These are phyloP conservation scores for Quercus tomentella DNA, from an alignment of 331 rosid genomes.

Conservation along the genomic window DNA sequence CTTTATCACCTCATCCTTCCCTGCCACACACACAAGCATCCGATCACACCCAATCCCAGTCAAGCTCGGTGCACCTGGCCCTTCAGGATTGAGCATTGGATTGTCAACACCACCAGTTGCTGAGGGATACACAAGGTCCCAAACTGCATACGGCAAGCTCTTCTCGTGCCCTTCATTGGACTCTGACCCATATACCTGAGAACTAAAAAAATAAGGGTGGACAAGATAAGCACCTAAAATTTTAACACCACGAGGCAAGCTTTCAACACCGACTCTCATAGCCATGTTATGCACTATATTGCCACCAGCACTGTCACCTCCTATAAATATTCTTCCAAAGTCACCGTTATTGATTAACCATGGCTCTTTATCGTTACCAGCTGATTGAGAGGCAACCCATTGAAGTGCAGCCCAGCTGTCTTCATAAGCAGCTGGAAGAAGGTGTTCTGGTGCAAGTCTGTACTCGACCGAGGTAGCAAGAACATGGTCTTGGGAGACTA, in stretches of 20 bases:
- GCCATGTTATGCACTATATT: no score
- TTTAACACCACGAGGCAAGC: no score
- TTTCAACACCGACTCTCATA: no score
- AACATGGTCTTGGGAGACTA: conserved; percentile 23
- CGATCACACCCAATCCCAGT: conserved; percentile 19
- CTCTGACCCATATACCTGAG: conserved; percentile 26
- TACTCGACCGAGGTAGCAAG: conserved; percentile 26
- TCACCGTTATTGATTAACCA: no score
- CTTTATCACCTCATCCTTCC: conserved; percentile 23
- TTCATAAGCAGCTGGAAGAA: no score
- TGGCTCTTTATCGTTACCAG: no score
- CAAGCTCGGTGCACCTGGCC: not conserved
- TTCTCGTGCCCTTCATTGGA: conserved; percentile 5
- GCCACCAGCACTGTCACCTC: no score
- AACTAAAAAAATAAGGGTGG: conserved; percentile 21
- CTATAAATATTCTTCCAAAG: no score
- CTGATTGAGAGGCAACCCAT: no score
- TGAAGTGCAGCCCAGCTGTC: conserved; percentile 21
- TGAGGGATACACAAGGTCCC: conserved; percentile 24
- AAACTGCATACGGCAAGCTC: conserved; percentile 11
- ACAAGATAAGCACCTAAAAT: no score
- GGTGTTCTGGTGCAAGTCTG: no score
- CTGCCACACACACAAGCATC: conserved; percentile 26
- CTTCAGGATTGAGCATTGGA: no score
- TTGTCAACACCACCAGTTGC: not conserved